Conservation (phyloP, 1,139 yeast species). For the Sugiyamaella novakii region DNA sequence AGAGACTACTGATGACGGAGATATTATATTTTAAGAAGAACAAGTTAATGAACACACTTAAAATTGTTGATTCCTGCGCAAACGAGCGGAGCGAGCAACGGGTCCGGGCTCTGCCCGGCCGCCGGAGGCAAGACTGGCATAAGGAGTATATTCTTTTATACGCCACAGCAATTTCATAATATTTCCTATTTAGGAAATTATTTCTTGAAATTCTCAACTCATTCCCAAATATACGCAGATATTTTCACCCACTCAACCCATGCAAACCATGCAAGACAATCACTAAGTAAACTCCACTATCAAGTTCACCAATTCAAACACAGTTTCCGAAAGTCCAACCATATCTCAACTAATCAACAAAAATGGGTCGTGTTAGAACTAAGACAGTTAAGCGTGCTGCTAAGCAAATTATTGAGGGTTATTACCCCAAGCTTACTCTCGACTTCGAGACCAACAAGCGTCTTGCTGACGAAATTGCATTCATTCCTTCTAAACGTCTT, state of each 20-base stretch:
- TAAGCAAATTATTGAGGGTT: constrained; percentile 98
- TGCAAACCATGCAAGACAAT: not conserved
- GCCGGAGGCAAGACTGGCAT: no score
- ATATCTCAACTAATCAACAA: constrained; percentile 15
- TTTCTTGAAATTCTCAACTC: not conserved
- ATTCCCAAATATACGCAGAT: constrained; percentile 8
- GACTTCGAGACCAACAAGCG: constrained; percentile 99
- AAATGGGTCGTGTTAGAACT: constrained; percentile 52
- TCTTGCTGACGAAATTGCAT: constrained; percentile 97
- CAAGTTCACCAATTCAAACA: constrained; percentile 8
- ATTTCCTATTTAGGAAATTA: constrained; percentile 8
- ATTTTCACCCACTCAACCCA: constrained; percentile 6
- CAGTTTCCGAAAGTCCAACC: constrained; percentile 6
- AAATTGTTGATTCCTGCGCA: no score
- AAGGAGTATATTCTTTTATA: not conserved
- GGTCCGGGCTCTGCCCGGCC: no score
- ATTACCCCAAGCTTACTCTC: constrained; percentile 99
- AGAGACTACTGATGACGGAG: no score
- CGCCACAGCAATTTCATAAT: not conserved
- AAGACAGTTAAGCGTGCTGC: constrained; percentile 99
- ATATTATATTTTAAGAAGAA: no score
- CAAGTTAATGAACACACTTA: no score
- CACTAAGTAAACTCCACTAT: not conserved
- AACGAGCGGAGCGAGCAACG: no score
- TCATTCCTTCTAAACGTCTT: constrained; percentile 99